Percentiles rank a stretch among this genome's conserved stretches.
These are phyloP conservation scores for Pulveroboletus sp. DNA, from an alignment of 768 basidiomycete genomes.

Conservation along the genomic window DNA sequence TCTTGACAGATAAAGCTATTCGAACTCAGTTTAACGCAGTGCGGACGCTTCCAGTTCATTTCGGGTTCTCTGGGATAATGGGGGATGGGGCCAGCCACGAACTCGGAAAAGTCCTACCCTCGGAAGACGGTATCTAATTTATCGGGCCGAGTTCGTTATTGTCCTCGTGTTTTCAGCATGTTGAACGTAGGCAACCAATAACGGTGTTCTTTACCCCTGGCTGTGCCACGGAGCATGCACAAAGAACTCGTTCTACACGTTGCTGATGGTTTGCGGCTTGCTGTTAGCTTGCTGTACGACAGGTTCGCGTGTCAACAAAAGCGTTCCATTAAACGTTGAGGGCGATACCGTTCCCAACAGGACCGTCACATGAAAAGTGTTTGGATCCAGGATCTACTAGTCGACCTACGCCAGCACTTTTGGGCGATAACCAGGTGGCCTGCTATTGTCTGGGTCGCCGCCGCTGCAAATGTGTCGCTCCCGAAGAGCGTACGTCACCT, in stretches of 20 bases:
- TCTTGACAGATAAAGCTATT: conserved; percentile 17
- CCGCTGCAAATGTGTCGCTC: neutral
- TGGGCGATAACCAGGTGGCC: neutral
- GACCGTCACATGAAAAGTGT: too few relatives aligned
- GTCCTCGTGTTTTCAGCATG: conserved; percentile 31
- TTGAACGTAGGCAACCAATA: neutral
- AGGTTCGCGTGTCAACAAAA: too few relatives aligned
- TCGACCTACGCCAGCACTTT: neutral
- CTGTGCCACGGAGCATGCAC: conserved; percentile 10
- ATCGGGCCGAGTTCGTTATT: conserved; percentile 17
- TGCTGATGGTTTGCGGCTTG: too few relatives aligned
- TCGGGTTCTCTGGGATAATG: conserved; percentile 25
- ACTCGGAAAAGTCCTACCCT: conserved; percentile 13
- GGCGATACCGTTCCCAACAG: neutral
- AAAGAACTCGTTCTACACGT: conserved; percentile 7
- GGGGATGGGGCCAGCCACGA: conserved; percentile 6
- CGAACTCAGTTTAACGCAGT: conserved; percentile 20
- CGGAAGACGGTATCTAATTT: conserved; percentile 2
- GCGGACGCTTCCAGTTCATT: conserved; percentile 20
- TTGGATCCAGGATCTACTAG: neutral
- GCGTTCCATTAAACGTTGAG: neutral
- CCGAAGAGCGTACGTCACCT: neutral
- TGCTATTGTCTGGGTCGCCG: neutral
- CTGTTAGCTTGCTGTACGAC: conserved; percentile 7
- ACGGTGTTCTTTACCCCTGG: neutral